These are phyloP conservation scores for Wickerhamomyces sp. DNA, from an alignment of 1,139 yeast species.

Conservation along the genomic window DNA sequence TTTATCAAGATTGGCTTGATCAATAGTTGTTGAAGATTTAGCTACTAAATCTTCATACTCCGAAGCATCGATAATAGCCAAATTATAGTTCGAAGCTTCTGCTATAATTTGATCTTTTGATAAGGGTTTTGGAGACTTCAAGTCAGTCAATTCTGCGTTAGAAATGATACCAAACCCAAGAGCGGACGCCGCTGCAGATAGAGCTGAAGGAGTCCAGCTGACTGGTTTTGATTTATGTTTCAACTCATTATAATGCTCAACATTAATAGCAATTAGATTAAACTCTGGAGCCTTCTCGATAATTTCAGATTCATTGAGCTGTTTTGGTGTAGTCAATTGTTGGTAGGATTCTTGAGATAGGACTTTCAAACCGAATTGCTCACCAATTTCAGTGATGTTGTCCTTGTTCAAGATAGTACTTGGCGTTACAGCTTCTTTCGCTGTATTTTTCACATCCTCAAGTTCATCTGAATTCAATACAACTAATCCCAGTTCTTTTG, in stretches of 20 bases:
- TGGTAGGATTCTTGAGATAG: not conserved
- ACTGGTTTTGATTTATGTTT: not conserved
- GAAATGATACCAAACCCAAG: not conserved
- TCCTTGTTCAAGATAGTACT: not conserved
- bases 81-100: conserved; percentile 12
- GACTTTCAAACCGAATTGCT: not conserved
- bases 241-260: conserved; percentile 1
- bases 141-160: not conserved
- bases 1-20: conserved; percentile 11
- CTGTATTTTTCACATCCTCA: conserved; percentile 14
- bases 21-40: conserved; percentile 11
- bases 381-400: not conserved
- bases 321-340: not conserved
- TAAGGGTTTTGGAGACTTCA: not conserved
- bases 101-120: conserved; percentile 2
- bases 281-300: conserved; percentile 9
- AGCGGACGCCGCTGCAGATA: not conserved
- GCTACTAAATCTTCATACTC: conserved; percentile 20
- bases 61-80: conserved; percentile 17
- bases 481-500: conserved; percentile 11
- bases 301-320: not conserved
- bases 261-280: conserved; percentile 13
- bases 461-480: conserved; percentile 10
- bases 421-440: conserved; percentile 10
- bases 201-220: not conserved